Conservation (phyloP, 2,329 filamentous ascomycete species). For the Nannizzia gypsea region DNA sequence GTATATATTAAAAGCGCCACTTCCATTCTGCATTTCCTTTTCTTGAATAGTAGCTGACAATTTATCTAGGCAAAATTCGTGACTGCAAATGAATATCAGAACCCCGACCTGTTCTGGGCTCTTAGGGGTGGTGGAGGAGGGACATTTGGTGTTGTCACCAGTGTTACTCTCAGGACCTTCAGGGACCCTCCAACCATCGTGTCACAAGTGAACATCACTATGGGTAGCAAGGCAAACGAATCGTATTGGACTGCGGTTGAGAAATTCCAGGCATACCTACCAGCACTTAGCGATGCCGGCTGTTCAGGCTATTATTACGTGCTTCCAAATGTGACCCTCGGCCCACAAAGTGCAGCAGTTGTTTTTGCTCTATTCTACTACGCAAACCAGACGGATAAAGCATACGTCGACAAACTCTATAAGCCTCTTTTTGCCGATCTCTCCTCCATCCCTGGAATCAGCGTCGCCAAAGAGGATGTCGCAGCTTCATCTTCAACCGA, state of each 20-base stretch:
- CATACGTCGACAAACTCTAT: conserved; percentile 6
- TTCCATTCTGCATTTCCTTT: conserved; percentile 16
- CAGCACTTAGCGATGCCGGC: conserved; percentile 11
- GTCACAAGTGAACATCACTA: conserved; percentile 10
- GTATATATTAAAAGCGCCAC: conserved; percentile 24
- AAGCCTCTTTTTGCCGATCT: conserved; percentile 6
- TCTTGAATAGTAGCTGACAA: conserved; percentile 21
- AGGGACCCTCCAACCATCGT: conserved; percentile 7
- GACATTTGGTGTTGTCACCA: conserved; percentile 47
- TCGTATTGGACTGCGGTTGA: conserved; percentile 11
- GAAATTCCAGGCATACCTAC: conserved; percentile 12
- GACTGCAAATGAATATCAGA: conserved; percentile 36
- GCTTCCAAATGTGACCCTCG: conserved; percentile 6
- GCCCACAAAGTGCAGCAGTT: neutral
- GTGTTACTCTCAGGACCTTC: conserved; percentile 41
- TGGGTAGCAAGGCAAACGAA: conserved; percentile 7
- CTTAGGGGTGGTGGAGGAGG: conserved; percentile 48
- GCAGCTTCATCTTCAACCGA: neutral
- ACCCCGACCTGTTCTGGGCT: conserved; percentile 53
- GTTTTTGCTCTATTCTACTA: conserved; percentile 6
- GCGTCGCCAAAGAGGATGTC: neutral
- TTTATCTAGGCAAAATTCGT: conserved; percentile 35
- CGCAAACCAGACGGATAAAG: conserved; percentile 4
- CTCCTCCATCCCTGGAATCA: conserved; percentile 5
- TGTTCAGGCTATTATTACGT: conserved; percentile 14